Base-by-base conservation (phyloP, 805 yeast species). In the Clavispora carvajalis region DNA sequence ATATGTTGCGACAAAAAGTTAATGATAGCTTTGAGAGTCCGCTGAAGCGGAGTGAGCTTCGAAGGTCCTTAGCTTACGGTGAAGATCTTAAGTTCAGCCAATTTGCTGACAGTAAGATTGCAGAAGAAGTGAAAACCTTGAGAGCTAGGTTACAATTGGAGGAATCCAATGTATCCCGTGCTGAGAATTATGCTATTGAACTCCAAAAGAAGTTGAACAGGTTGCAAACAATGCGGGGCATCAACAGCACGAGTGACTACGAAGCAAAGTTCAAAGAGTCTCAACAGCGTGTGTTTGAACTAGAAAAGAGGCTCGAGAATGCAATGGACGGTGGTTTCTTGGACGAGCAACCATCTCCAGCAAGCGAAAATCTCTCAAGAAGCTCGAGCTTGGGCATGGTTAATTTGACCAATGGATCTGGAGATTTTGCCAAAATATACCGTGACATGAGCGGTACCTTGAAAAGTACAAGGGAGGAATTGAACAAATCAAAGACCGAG, bases 121-220 rank as follows among this genome's bases (percentile, higher is more conserved):
- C 43, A 22, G 58, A 67, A n/a, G 80, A 80, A 51, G 62, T 76
- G 25, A 75, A 73, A 34, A 60, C 65, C 10, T 58, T 80, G 48
- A 74, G 68, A 48, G 54, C 68, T 13, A 73, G 72, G 37, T 55
- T 80, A 23, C 73, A 77, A 36, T 65, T 71, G 36, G 84, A 79
- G 52, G 73, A 72, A 36, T 65, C 67, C 13, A 75, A 77, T 19
- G 69, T 74, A 6, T 58, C 57, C 37, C 67, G 80, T 42, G 79
- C 80, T 3, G 80, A 76, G 48, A 66, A 60, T 35, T 71, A 71
- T 41, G 72, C 74, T 1, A 60, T 68, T 33, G 72, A 71, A 9
- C 52, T 66, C 11, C 73, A 69, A 39, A 69, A 66, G 51, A 68
- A 65, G 41, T 58, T 67, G 28, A 69, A 69, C 47, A 65, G 59